phyloP scores from a whole-genome alignment of 1,284 basidiomycete species.

The Phylloboletellus chloephorus region DNA sequence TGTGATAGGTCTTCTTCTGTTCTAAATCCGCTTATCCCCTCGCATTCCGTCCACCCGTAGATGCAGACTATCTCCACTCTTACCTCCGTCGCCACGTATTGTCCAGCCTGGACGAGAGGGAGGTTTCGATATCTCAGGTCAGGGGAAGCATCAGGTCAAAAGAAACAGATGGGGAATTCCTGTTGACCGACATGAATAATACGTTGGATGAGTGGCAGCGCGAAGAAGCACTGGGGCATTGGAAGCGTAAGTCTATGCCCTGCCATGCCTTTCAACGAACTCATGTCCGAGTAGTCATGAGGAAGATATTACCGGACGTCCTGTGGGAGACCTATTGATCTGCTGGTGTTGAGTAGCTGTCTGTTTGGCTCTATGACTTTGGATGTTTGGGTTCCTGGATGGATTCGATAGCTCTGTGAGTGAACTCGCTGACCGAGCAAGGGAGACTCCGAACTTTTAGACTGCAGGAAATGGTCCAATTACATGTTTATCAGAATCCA shows the following conservation, averaged over 20 bases:
- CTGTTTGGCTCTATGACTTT: not conserved
- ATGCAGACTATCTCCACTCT: constrained; percentile 61
- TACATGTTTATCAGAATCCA: too few relatives aligned
- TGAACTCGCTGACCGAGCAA: too few relatives aligned
- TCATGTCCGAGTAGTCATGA: constrained; percentile 33
- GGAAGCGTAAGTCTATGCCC: constrained; percentile 55
- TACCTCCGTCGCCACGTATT: constrained; percentile 55
- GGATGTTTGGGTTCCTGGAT: not conserved
- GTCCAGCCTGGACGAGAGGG: constrained; percentile 41
- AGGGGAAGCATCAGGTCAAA: constrained; percentile 33
- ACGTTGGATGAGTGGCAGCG: constrained; percentile 57
- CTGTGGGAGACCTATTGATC: constrained; percentile 36
- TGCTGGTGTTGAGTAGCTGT: not conserved
- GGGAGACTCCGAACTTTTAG: too few relatives aligned
- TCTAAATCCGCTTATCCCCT: constrained; percentile 53
- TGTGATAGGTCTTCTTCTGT: constrained; percentile 70
- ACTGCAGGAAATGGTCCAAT: too few relatives aligned
- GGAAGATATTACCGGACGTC: constrained; percentile 32
- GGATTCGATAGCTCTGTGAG: not conserved
- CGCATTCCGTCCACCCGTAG: constrained; percentile 55
- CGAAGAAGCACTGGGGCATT: constrained; percentile 60
- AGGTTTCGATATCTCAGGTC: constrained; percentile 49
- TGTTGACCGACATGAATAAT: constrained; percentile 59
- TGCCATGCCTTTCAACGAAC: constrained; percentile 2
- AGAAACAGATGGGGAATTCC: constrained; percentile 38